Base-by-base conservation (phyloP, 495 filamentous ascomycete species). In the Daldinia childiae region DNA sequence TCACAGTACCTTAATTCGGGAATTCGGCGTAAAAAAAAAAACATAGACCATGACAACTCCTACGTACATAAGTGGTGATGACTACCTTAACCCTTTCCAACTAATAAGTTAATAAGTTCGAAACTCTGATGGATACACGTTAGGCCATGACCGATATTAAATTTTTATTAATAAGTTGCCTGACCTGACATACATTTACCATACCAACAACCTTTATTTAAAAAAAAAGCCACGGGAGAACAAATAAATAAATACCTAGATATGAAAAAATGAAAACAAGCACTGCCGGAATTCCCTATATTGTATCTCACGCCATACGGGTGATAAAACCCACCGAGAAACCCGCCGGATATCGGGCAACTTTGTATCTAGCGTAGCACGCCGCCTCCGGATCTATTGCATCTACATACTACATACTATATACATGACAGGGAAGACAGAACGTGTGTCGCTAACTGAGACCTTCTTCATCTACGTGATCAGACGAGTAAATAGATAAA, bases 401-500 rank as follows among this genome's bases (percentile, higher is more conserved):
- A 29, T 21, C 19, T 52, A 36, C 34, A 11, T 11, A 34, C 32
- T 32, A 32, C 30, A 32, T 32, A 32, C 30, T 30, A 30, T 1
- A 7, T 34, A 34, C 32, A 32, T 34, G 32, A 3, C 32, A 34
- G 32, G 32, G 32, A 34, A 34, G 32, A 34, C 12, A 34, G 30
- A 32, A 34, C 32, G 32, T 27, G 9, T 0, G 32, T 34, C 32
- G 32, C 32, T 34, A 34, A 34, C 32, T 34, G 32, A 34, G 32
- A 34, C 32, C 32, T 34, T 34, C 32, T 34, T 34, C 32, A 34
- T 34, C 8, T 34, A 34, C 32, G 32, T 72, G 64, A 67, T 64
- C 64, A 68, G 65, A 61, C 64, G 58, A 68, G 64, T 43, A 60
- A 30, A 62, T 52, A 61, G 34, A 68, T 61, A 65, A 65, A 64